Evolutionary conservation across 192 early-diverging fungal genomes (phyloP), one percentile per base, ranked within the genome.

Genomic region (Coemansia sp.): DNA sequence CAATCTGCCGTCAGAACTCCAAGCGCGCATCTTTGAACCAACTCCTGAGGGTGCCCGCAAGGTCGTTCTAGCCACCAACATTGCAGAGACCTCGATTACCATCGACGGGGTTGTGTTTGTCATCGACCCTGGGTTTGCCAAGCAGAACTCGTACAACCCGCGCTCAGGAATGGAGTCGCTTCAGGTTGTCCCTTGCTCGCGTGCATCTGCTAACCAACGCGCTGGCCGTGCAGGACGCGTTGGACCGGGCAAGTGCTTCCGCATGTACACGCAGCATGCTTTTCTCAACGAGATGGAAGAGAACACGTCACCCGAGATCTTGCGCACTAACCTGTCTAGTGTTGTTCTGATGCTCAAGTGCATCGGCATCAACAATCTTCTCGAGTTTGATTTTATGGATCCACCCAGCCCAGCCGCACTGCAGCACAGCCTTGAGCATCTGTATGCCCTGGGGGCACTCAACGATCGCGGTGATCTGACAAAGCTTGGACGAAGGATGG

Each of bases 311-410:
- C 97, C 97, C 1, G 97, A 98, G 76, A 99, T 99, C 59, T 88
- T 97, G 79, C 83, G 97, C 23, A 95, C 89, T 62, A 99, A 99
- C 60, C 71, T 99, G 27, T 86, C 86, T 9, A 91, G 88, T 57
- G 91, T 91, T 2, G 95, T 98, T 18, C 71, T 99, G 47, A 83
- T 84, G 53, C 84, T 99, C 55, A 98, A 98, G 78, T 91, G 91
- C 54, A 86, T 99, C 64, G 96, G 95, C 18, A 96, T 99, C 73
- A 93, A 97, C 62, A 93, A 99, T 56, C 80, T 99, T 41, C 73
- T 99, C 21, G 89, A 93, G 51, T 99, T 99, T 83, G 95, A 93
- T 52, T 99, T 98, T 72, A 90, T 99, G 89, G 97, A 99, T 72
- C 94, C 96, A 30, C 97, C 97, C 19, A 90, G 92, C 8, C 85